These are phyloP conservation scores for Eucalyptus camaldulensis DNA, from an alignment of 345 rosid genomes.

Conservation along the genomic window DNA sequence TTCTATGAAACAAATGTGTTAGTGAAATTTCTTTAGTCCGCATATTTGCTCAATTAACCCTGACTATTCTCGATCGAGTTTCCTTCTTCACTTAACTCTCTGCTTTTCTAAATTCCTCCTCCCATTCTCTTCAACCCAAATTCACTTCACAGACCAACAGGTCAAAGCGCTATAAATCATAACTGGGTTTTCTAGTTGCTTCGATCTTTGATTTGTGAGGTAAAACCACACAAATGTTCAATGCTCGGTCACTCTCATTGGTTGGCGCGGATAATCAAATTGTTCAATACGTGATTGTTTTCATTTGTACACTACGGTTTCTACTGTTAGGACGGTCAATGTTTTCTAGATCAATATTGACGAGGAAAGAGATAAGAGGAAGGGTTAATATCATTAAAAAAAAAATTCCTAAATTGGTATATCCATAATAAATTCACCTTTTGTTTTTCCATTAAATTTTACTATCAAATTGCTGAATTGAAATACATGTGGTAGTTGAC, in stretches of 20 bases:
- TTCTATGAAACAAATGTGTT: too few relatives aligned
- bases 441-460: too few relatives aligned
- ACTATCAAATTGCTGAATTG: accelerated
- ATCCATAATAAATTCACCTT: accelerated
- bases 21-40: not conserved
- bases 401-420: accelerated
- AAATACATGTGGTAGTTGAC: accelerated
- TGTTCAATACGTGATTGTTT: not conserved
- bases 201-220: not conserved
- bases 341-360: not conserved
- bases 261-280: not conserved
- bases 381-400: too few relatives aligned
- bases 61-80: not conserved
- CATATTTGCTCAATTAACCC: not conserved
- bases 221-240: not conserved
- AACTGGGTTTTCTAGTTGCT: not conserved
- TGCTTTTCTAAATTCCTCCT: not conserved
- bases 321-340: accelerated
- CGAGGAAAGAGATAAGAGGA: too few relatives aligned
- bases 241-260: not conserved
- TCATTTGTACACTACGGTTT: not conserved
- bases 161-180: not conserved
- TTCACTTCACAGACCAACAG: not conserved
- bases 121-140: not conserved
- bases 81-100: not conserved